A percentile compares a stretch with the other conserved stretches of the same genome.
Conservation (phyloP, 2,329 filamentous ascomycete species). For the Calonectria crousiana region DNA sequence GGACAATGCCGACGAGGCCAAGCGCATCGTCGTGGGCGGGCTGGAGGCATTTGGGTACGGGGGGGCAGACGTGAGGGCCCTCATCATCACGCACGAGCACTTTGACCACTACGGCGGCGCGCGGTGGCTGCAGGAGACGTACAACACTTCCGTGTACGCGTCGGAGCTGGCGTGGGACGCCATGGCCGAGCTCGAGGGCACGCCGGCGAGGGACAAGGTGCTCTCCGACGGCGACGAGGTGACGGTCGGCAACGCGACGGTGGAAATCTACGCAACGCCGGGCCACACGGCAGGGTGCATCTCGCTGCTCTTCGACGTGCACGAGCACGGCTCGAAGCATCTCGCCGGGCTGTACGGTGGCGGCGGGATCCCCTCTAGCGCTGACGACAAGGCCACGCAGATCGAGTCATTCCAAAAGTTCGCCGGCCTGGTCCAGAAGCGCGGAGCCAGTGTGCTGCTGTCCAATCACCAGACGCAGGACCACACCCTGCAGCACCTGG, state of each 20-base stretch:
- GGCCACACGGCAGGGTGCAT: slow-evolving; percentile 42
- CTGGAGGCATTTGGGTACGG: slow-evolving; percentile 36
- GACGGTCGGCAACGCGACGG: slow-evolving; percentile 38
- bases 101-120: slow-evolving; percentile 45
- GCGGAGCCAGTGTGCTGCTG: slow-evolving; percentile 34
- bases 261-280: slow-evolving; percentile 33
- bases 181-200: not conserved
- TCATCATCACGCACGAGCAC: slow-evolving; percentile 46
- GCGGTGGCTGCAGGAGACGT: slow-evolving; percentile 40
- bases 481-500: slow-evolving; percentile 32
- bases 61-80: slow-evolving; percentile 43
- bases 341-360: slow-evolving; percentile 42
- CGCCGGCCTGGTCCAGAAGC: slow-evolving; percentile 17
- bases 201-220: slow-evolving; percentile 22
- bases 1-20: slow-evolving; percentile 34
- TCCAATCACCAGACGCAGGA: slow-evolving; percentile 41
- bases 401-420: slow-evolving; percentile 35
- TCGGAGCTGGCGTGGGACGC: slow-evolving; percentile 27
- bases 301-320: slow-evolving; percentile 37
- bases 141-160: slow-evolving; percentile 31
- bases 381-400: slow-evolving; percentile 34
- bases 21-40: slow-evolving; percentile 33
- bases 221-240: slow-evolving; percentile 31
- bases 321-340: slow-evolving; percentile 34
- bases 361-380: slow-evolving; percentile 32